phyloP scores from a whole-genome alignment of 495 filamentous ascomycete genomes.

The Podospora tetraspora region DNA sequence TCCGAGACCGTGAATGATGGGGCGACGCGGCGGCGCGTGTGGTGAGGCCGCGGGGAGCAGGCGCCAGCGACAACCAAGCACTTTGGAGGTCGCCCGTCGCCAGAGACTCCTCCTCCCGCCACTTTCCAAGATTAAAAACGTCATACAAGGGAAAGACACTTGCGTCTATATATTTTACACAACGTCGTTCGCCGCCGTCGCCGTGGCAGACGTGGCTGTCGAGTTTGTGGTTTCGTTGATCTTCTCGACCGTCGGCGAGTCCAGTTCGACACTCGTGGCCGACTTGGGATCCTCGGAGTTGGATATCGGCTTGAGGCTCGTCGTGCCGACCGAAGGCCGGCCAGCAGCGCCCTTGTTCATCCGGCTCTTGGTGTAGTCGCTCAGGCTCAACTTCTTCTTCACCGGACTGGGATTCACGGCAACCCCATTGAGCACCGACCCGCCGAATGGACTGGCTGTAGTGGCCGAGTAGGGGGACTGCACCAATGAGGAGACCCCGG shows the following conservation, averaged over 20 bases:
- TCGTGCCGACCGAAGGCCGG: slow-evolving; percentile 32
- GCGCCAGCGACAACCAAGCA: slow-evolving; percentile 10
- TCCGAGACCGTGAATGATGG: slow-evolving; percentile 4
- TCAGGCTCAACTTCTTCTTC: slow-evolving; percentile 69
- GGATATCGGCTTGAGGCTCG: slow-evolving; percentile 31
- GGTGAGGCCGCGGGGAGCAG: slow-evolving; percentile 1
- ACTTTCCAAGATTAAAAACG: slow-evolving; percentile 8
- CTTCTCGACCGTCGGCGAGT: slow-evolving; percentile 33
- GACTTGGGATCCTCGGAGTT: slow-evolving; percentile 40
- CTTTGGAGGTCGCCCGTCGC: slow-evolving; percentile 6
- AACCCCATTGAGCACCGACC: slow-evolving; percentile 39
- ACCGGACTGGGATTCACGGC: slow-evolving; percentile 53
- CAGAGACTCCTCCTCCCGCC: background rate
- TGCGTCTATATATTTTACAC: slow-evolving; percentile 26
- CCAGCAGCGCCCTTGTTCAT: slow-evolving; percentile 43
- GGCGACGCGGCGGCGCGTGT: background rate
- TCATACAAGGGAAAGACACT: slow-evolving; percentile 9
- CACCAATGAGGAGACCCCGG: slow-evolving; percentile 35
- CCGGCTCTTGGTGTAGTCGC: slow-evolving; percentile 59
- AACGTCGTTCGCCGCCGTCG: slow-evolving; percentile 11
- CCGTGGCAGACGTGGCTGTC: slow-evolving; percentile 2
- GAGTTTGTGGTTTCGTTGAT: slow-evolving; percentile 17
- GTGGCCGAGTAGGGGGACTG: slow-evolving; percentile 50
- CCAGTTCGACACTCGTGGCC: slow-evolving; percentile 29
- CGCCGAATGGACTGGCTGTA: slow-evolving; percentile 39